These are phyloP conservation scores for Cytospora chrysosperma DNA, from an alignment of 2,329 filamentous ascomycete genomes.

Conservation along the genomic window DNA sequence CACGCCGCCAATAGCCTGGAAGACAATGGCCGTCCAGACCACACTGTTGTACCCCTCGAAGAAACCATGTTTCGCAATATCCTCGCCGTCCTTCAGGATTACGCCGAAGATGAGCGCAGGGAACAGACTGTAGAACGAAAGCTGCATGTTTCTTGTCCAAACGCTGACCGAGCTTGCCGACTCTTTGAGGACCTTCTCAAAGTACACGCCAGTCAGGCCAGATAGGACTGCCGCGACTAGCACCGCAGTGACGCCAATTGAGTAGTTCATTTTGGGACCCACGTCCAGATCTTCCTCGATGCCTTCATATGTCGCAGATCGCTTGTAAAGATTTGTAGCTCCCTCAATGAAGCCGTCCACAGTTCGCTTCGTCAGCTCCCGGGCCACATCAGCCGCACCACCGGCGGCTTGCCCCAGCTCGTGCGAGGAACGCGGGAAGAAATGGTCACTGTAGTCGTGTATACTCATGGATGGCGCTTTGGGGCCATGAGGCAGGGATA, in stretches of 20 bases:
- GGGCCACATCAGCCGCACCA: constrained; percentile 48
- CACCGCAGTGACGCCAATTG: constrained; percentile 76
- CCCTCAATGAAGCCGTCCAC: constrained; percentile 38
- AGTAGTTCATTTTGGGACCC: constrained; percentile 66
- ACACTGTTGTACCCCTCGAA: constrained; percentile 93
- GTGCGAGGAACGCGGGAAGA: constrained; percentile 77
- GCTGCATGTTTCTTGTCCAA: constrained; percentile 92
- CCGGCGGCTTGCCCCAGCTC: constrained; percentile 67
- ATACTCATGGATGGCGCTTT: constrained; percentile 55
- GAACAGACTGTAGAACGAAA: constrained; percentile 92
- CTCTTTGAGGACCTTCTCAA: constrained; percentile 90
- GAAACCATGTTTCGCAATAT: constrained; percentile 81
- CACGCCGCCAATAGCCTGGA: constrained; percentile 83
- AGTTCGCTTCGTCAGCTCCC: constrained; percentile 51
- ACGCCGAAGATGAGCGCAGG: constrained; percentile 85
- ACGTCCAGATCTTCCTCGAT: constrained; percentile 66
- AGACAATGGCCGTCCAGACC: constrained; percentile 80
- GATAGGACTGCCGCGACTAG: constrained; percentile 76
- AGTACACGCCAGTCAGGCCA: constrained; percentile 81
- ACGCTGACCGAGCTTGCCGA: constrained; percentile 72
- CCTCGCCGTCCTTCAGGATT: constrained; percentile 79
- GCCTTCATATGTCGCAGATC: constrained; percentile 87
- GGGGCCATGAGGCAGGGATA: constrained; percentile 70
- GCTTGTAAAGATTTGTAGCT: constrained; percentile 51
- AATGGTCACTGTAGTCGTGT: constrained; percentile 62